Base-by-base conservation (phyloP, 495 filamentous ascomycete species). In the Sabuloglossum arenarium region DNA sequence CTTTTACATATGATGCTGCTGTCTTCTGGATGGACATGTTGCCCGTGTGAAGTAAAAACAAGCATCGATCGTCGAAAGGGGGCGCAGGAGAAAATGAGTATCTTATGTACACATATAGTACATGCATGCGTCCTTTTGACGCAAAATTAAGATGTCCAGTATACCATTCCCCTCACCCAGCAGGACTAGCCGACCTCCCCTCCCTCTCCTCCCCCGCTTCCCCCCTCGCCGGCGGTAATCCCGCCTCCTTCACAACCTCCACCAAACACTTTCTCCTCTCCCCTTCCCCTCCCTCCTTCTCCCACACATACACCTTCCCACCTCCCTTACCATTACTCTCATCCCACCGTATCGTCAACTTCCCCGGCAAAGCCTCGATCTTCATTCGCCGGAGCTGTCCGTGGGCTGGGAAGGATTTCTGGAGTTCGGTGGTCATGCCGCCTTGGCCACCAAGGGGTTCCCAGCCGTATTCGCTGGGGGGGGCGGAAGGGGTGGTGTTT, bases 171-270 rank as follows among this genome's bases (percentile, higher is more conserved):
- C 6, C 34, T 39, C 34, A 39, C 14, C 34, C 16, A 39, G 16
- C 14, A 16, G 34, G 34, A 39, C 34, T 39, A 3, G 34, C 6
- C 14, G 34, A 39, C 14, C 6, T 32, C 11, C 11, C 34, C 16
- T 39, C 34, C 16, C n/a, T n/a, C n/a, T 39, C 8, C 34, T 11
- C 11, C 4, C 5, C 30, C 30, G 30, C 4, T 32, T 5, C 11
- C 11, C 5, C 4, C 4, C 5, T 32, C 30, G 30, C 30, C 30
- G 30, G 30, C 4, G 11, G 11, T 11, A 5, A 65, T 12, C 67
- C 69, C 12, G 62, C 61, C 42, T 60, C 67, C 58, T 55, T 63
- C 29, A 68, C 68, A 47, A 71, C 63, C 57, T 71, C 68, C 55
- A 70, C 69, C 51, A 71, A 61, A 6, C n/a, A 23, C 25, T 14